Conservation (phyloP, 208 protist genomes). For the Angomonas ambiguus region DNA sequence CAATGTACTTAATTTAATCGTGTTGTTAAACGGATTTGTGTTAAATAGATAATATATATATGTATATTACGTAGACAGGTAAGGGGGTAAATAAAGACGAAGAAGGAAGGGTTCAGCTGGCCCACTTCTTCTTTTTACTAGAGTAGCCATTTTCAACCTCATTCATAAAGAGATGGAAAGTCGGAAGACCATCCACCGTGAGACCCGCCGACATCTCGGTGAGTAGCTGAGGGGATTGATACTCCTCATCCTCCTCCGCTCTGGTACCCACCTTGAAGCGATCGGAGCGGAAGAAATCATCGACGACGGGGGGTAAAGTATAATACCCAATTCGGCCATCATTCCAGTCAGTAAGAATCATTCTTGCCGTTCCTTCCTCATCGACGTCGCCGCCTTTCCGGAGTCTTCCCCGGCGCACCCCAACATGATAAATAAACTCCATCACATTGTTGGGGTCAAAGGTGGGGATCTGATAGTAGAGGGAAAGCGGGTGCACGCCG, state of each 20-base stretch:
- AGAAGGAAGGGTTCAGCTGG: too few relatives aligned
- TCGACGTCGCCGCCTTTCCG: slow-evolving; percentile 87
- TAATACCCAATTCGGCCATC: slow-evolving; percentile 95
- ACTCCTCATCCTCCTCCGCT: slow-evolving; percentile 12
- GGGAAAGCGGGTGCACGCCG: slow-evolving; percentile 63
- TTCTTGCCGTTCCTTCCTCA: slow-evolving; percentile 86
- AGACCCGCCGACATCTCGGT: slow-evolving; percentile 29
- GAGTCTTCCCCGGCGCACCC: slow-evolving; percentile 73
- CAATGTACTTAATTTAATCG: neutral
- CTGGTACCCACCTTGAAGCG: slow-evolving; percentile 1
- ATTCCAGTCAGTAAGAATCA: slow-evolving; percentile 95
- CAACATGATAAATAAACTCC: slow-evolving; percentile 82
- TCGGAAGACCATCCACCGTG: slow-evolving; percentile 77
- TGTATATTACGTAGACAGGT: neutral
- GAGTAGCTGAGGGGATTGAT: slow-evolving; percentile 44
- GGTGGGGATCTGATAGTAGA: slow-evolving; percentile 80
- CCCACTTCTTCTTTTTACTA: slow-evolving; percentile 27
- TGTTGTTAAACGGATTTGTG: neutral
- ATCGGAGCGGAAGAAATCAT: slow-evolving; percentile 37
- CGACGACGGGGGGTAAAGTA: slow-evolving; percentile 85
- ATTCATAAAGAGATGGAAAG: slow-evolving; percentile 76
- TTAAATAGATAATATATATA: neutral
- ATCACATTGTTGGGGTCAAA: slow-evolving; percentile 69
- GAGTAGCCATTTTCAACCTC: slow-evolving; percentile 15
- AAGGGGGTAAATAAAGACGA: neutral